Percentiles rank a stretch among this genome's conserved stretches.
Evolutionary conservation across 352 stramenopile species (phyloP).

Genomic region (Phytophthora sojae): DNA sequence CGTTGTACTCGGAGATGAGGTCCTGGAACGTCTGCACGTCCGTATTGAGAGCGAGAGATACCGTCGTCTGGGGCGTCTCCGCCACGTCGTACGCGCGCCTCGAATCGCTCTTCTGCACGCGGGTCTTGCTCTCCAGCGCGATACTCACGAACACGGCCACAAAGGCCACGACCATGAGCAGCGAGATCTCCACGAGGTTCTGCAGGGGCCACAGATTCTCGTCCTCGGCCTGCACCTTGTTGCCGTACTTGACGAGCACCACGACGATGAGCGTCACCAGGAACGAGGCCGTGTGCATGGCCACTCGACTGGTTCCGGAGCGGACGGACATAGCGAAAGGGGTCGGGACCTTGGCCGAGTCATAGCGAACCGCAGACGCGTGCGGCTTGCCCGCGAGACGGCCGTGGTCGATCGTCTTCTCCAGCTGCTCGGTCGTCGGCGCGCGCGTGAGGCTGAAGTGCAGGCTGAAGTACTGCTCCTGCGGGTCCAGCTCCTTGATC

Average conservation of each 20-base stretch:
- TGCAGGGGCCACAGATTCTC: slow-evolving; percentile 53
- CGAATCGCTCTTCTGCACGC: neutral
- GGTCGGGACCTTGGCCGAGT: slow-evolving; percentile 16
- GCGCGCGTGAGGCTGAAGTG: slow-evolving; percentile 44
- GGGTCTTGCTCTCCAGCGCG: slow-evolving; percentile 13
- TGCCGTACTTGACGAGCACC: slow-evolving; percentile 38
- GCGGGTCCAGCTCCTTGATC: slow-evolving; percentile 42
- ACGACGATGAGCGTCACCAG: slow-evolving; percentile 35
- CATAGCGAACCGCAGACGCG: slow-evolving; percentile 10
- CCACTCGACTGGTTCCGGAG: slow-evolving; percentile 23
- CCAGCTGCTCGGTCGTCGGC: slow-evolving; percentile 26
- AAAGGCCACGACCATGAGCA: slow-evolving; percentile 21
- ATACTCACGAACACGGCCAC: slow-evolving; percentile 16
- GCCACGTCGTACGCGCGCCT: slow-evolving; percentile 6
- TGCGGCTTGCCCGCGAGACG: slow-evolving; percentile 19
- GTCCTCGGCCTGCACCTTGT: slow-evolving; percentile 34
- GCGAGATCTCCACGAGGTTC: slow-evolving; percentile 49
- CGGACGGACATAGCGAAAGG: slow-evolving; percentile 47
- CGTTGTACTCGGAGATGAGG: slow-evolving; percentile 35
- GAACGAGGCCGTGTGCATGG: slow-evolving; percentile 33
- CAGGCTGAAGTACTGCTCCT: slow-evolving; percentile 27
- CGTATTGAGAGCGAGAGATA: slow-evolving; percentile 5
- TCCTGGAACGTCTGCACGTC: slow-evolving; percentile 28
- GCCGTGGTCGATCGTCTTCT: slow-evolving; percentile 36
- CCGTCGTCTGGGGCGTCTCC: slow-evolving; percentile 17